A percentile compares a stretch with the other conserved stretches of the same genome.
These are phyloP conservation scores for Viola odorata DNA, from an alignment of 345 rosid genomes.

Conservation along the genomic window DNA sequence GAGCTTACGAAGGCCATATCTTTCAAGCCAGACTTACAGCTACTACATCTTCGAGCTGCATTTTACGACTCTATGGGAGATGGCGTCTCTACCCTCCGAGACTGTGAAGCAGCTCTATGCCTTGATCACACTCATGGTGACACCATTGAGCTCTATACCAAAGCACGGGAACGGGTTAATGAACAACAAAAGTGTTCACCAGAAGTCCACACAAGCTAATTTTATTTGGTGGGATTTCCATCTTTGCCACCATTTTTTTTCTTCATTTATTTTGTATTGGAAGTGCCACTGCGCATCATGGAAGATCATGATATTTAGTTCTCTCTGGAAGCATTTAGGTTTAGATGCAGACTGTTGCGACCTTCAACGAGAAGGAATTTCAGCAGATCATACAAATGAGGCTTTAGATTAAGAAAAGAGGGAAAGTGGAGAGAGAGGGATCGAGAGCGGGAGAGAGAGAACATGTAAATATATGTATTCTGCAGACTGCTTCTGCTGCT, in stretches of 20 bases:
- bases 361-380: conserved; percentile 5
- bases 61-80: conserved; percentile 82
- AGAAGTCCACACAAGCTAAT: conserved; percentile 11
- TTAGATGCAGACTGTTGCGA: background rate
- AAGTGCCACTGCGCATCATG: conserved; percentile 22
- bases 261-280: conserved; percentile 12
- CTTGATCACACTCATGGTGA: conserved; percentile 64
- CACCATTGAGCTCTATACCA: conserved; percentile 57
- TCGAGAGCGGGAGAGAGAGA: conserved; percentile 18
- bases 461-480: conserved; percentile 28
- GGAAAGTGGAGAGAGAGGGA: conserved; percentile 27
- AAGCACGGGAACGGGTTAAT: conserved; percentile 37
- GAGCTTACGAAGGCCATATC: conserved; percentile 78
- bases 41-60: conserved; percentile 89
- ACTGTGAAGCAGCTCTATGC: conserved; percentile 95
- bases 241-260: conserved; percentile 19
- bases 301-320: conserved; percentile 22
- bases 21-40: conserved; percentile 91
- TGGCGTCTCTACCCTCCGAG: conserved; percentile 46
- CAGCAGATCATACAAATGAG: background rate
- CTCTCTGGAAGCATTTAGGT: conserved; percentile 21
- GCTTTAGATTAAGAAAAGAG: conserved; percentile 9
- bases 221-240: conserved; percentile 15
- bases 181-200: conserved; percentile 32
- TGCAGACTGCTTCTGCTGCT: conserved; percentile 29